A percentile compares a stretch with the other conserved stretches of the same genome.
phyloP scores from a whole-genome alignment of 2,329 filamentous ascomycete species.

The Diaporthe ilicicola region DNA sequence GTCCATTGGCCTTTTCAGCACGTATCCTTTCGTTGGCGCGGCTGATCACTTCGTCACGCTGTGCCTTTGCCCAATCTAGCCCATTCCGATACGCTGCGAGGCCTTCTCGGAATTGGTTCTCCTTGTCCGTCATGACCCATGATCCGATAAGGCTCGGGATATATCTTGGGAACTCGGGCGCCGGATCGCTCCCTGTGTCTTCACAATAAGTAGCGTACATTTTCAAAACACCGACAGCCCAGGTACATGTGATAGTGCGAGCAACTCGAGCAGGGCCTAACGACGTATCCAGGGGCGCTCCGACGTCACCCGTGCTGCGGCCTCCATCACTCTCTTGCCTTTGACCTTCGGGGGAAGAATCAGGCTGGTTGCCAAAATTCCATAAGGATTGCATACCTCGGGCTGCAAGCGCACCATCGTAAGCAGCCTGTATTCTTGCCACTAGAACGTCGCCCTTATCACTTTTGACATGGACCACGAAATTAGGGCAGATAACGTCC shows the following conservation, averaged over 20 bases:
- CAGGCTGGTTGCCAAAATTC: background rate
- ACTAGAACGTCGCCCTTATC: background rate
- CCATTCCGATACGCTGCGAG: background rate
- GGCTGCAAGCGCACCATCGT: background rate
- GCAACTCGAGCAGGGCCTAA: background rate
- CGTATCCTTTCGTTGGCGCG: background rate
- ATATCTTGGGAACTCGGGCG: background rate
- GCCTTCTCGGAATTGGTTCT: background rate
- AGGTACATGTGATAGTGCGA: constrained; percentile 8
- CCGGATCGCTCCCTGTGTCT: background rate
- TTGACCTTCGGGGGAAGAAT: too few species aligned
- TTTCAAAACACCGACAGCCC: background rate
- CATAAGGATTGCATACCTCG: background rate
- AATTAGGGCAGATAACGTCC: background rate
- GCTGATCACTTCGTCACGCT: background rate
- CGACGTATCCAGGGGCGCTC: too few species aligned
- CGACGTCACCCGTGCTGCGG: too few species aligned
- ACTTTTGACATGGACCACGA: background rate
- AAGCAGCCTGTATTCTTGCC: background rate
- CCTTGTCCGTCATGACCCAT: background rate
- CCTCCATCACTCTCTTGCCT: too few species aligned
- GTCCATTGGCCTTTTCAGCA: background rate
- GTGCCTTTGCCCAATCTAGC: background rate
- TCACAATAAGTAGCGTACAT: background rate
- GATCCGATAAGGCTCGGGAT: background rate